Percentiles rank a stretch among this genome's conserved stretches.
These are phyloP conservation scores for Sordaria brevicollis DNA, from an alignment of 495 filamentous ascomycete species.

Conservation along the genomic window DNA sequence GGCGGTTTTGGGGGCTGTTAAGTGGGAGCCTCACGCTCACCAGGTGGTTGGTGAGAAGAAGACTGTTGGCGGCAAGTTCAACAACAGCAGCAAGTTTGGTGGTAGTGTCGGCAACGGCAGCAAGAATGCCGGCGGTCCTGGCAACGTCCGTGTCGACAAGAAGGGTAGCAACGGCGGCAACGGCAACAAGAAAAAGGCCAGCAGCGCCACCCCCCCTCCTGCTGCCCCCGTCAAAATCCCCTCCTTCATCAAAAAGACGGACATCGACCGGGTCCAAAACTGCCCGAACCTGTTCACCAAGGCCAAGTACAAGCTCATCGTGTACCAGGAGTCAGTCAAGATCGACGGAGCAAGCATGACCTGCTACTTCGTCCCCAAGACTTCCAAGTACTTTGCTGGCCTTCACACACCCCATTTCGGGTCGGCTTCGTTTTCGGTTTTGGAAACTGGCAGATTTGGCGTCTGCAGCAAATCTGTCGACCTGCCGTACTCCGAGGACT, in stretches of 20 bases:
- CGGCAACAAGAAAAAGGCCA: not conserved
- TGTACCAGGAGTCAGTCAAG: slow-evolving; percentile 19
- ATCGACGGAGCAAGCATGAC: slow-evolving; percentile 17
- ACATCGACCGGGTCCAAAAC: slow-evolving; percentile 14
- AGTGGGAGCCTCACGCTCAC: slow-evolving; percentile 7
- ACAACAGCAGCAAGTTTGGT: too few species aligned
- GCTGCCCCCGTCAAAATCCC: slow-evolving; percentile 3
- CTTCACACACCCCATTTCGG: not conserved
- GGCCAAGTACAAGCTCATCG: slow-evolving; percentile 3
- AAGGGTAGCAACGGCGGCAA: not conserved
- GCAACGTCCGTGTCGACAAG: too few species aligned
- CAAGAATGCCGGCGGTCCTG: too few species aligned
- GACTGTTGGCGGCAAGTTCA: too few species aligned
- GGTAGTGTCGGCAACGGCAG: not conserved
- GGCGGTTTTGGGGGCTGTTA: slow-evolving; percentile 1
- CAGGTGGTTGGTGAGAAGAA: too few species aligned
- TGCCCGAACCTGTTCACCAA: slow-evolving; percentile 22
- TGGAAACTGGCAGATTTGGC: slow-evolving; percentile 14
- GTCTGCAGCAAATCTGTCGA: slow-evolving; percentile 15
- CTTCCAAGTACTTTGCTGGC: not conserved
- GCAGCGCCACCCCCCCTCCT: not conserved
- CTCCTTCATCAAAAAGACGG: slow-evolving; percentile 11
- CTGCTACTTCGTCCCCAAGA: slow-evolving; percentile 11
- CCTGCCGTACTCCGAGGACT: not conserved
- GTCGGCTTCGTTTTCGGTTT: not conserved